These are phyloP conservation scores for Vitis rupestris DNA, from an alignment of 164 flowering plant genomes.

Conservation along the genomic window DNA sequence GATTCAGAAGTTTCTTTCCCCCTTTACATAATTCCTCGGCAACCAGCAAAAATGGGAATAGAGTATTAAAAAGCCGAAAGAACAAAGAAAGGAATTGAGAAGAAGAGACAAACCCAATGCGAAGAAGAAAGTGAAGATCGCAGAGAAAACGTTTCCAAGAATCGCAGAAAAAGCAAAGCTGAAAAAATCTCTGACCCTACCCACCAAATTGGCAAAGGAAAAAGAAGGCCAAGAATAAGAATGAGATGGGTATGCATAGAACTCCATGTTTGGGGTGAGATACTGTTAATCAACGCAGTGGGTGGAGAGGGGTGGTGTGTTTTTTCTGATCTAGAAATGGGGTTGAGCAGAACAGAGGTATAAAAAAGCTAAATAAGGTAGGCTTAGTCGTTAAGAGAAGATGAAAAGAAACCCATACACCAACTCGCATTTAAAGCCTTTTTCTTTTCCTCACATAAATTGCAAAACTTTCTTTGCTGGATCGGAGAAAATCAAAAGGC, in stretches of 20 bases:
- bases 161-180: constrained; percentile 51
- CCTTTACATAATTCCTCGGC: too few species aligned
- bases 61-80: background rate
- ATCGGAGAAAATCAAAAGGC: too few species aligned
- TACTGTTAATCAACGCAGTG: too few species aligned
- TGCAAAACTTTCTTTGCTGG: too few species aligned
- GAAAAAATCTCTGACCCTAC: constrained; percentile 39
- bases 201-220: constrained; percentile 32
- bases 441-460: background rate
- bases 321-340: background rate
- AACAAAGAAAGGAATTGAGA: background rate
- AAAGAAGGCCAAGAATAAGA: constrained; percentile 27
- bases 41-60: background rate
- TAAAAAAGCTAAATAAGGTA: background rate
- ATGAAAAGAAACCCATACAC: constrained; percentile 17
- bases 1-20: too few species aligned
- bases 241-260: constrained; percentile 49
- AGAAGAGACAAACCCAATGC: constrained; percentile 45
- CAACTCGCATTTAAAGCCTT: constrained; percentile 41
- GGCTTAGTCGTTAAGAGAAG: constrained; percentile 41
- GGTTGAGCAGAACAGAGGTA: background rate
- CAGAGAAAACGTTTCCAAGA: constrained; percentile 71
- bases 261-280: constrained; percentile 42
- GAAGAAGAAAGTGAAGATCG: constrained; percentile 76
- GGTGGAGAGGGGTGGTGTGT: background rate